Evolutionary conservation across 2,329 filamentous ascomycete species (phyloP), one percentile per base, ranked within the genome.

Genomic region (Aschersonia sp.): DNA sequence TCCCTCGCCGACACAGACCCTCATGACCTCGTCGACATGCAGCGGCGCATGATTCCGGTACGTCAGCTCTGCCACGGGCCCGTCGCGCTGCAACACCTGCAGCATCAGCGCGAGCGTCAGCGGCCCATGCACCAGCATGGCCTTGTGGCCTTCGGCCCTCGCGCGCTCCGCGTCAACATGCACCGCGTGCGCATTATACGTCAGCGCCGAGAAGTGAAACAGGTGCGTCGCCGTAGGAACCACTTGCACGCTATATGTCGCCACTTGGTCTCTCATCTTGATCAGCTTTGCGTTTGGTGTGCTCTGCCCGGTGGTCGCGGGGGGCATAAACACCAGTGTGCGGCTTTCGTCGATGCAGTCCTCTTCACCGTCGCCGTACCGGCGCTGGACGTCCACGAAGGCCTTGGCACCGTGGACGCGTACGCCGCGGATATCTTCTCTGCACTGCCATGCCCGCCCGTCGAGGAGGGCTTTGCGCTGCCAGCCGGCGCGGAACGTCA

Each of bases 181-280:
- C 55, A 98, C 96, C 12, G 76, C 73, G 65, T 98, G 92, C 1
- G 88, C 87, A 64, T 98, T 98, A 70, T 88, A 89, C 2, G 85
- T 91, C 35, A 98, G 76, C 0, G 89, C 89, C 28, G 85, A 92
- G 70, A 91, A 97, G 50, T 89, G 80, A 67, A 94, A 95, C 47
- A 98, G 78, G 4, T 96, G 75, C 4, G 75, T 70, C 3, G 77
- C 71, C 2, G 82, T 81, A 1, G 89, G 87, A 0, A 67, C 75
- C 30, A 95, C 66, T 0, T 68, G 66, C 55, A 84, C 59, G 29
- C 59, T 59, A 51, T 66, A 63, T 12, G 60, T 59, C 5, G 69
- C 20, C 20, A 20, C 20, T 20, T 20, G 20, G 20, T 20, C 20
- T 20, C 20, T 20, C 20, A 20, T 20, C 20, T 20, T 1, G 2